Percentiles rank a stretch among this genome's conserved stretches.
phyloP scores from a whole-genome alignment of 2,329 filamentous ascomycete species.

The Trichoderma sp. region DNA sequence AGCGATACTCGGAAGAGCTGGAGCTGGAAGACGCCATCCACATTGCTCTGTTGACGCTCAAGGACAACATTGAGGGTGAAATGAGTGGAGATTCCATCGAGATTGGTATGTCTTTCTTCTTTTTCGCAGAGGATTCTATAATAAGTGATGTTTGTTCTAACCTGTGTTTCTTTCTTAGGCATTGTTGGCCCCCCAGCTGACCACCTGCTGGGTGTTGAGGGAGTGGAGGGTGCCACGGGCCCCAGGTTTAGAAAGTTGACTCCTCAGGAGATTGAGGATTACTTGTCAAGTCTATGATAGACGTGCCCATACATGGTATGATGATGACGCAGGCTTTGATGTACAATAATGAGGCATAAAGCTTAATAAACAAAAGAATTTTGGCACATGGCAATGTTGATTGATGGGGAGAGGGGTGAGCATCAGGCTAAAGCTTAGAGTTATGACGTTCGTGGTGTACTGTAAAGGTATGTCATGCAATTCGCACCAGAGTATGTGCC shows the following conservation, averaged over 20 bases:
- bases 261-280: conserved; percentile 98
- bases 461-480: neutral
- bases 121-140: neutral
- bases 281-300: conserved; percentile 91
- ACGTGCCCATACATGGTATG: conserved; percentile 18
- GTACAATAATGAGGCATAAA: conserved; percentile 19
- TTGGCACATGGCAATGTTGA: neutral
- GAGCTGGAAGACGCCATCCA: conserved; percentile 98
- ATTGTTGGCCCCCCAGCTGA: conserved; percentile 95
- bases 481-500: neutral
- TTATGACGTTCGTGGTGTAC: neutral
- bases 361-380: conserved; percentile 19
- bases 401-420: neutral
- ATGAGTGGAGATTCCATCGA: conserved; percentile 99
- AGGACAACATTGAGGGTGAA: conserved; percentile 98
- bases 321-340: conserved; percentile 19
- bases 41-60: conserved; percentile 93
- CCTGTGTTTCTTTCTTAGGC: conserved; percentile 52
- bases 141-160: conserved; percentile 27
- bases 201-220: conserved; percentile 86
- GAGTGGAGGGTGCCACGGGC: conserved; percentile 78
- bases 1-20: conserved; percentile 94
- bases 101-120: conserved; percentile 65
- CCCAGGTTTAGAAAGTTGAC: conserved; percentile 92
- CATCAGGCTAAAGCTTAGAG: neutral